Percentiles rank a stretch among this genome's conserved stretches.
Evolutionary conservation across 2,329 filamentous ascomycete species (phyloP).

Genomic region (Colletotrichum spaethianum): DNA sequence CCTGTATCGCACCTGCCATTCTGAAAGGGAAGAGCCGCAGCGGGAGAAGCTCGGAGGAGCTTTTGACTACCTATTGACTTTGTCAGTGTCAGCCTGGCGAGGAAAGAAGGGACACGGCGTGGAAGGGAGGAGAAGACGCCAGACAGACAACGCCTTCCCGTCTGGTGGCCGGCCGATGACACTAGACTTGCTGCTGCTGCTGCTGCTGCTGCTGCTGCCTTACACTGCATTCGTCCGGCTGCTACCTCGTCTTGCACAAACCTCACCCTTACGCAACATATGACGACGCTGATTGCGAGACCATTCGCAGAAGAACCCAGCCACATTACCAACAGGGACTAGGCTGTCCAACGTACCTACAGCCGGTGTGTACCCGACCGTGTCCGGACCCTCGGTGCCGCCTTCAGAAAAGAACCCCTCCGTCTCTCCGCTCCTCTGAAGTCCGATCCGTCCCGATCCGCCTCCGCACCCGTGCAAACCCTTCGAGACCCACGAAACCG

Average conservation of each 20-base stretch:
- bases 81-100: background rate
- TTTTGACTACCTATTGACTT: no score
- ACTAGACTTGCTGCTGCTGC: background rate
- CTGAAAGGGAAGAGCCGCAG: background rate
- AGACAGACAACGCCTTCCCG: background rate
- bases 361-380: background rate
- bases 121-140: background rate
- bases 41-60: no score
- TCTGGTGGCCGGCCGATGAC: no score
- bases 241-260: background rate
- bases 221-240: background rate
- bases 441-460: background rate
- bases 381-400: background rate
- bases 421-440: background rate
- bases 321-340: background rate
- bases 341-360: background rate
- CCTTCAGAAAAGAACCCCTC: background rate
- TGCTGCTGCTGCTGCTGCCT: background rate
- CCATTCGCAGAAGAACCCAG: background rate
- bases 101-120: background rate
- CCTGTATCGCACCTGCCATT: background rate
- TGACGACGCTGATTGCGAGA: background rate
- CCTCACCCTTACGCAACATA: background rate
- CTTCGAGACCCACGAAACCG: background rate
- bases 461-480: background rate